Conservation (phyloP, 768 basidiomycete species). For the Antrodiella citrinella region DNA sequence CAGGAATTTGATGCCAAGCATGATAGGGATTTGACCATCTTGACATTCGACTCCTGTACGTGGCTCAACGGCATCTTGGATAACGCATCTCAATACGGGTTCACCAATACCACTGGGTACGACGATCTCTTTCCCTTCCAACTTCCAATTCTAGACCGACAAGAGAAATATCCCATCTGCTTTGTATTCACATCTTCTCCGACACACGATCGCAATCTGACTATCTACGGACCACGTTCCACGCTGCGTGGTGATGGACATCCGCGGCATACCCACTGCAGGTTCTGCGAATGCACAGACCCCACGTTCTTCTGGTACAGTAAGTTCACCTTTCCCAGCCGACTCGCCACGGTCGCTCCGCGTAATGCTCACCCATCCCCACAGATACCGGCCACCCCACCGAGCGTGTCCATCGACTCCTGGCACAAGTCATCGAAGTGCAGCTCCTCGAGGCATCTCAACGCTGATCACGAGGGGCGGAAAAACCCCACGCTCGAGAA, state of each 20-base stretch:
- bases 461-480: no score
- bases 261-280: conserved; percentile 10
- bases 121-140: conserved; percentile 1
- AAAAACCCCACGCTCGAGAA: neutral
- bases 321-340: conserved; percentile 21
- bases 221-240: neutral
- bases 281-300: conserved; percentile 43
- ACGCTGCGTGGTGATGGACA: neutral
- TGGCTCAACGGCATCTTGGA: conserved; percentile 43
- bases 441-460: conserved; percentile 22
- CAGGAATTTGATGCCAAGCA: conserved; percentile 29
- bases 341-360: neutral
- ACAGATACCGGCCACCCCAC: conserved; percentile 45
- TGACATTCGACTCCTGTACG: conserved; percentile 42
- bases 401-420: conserved; percentile 35
- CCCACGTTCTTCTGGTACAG: conserved; percentile 47
- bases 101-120: conserved; percentile 42
- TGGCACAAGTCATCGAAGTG: conserved; percentile 35
- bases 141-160: neutral
- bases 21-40: conserved; percentile 27
- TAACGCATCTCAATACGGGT: conserved; percentile 31
- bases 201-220: neutral
- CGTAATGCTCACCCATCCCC: neutral
- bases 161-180: neutral
- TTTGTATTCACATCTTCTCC: neutral